Evolutionary conservation across 805 yeast species (phyloP).

Genomic region (Cyberlindnera subsufficiens): DNA sequence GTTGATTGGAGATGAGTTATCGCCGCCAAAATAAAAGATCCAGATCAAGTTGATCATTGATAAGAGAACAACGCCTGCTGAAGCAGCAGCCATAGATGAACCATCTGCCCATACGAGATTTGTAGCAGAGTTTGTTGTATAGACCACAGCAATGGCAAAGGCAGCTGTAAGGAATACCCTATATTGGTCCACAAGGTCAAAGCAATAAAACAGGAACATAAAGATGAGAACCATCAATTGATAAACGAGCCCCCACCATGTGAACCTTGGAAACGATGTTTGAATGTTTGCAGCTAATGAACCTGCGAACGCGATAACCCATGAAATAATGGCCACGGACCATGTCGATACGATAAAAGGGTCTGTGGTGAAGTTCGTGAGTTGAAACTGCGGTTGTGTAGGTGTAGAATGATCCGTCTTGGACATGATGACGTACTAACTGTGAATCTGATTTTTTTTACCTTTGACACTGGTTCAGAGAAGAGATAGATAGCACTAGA

Average conservation of each 20-base stretch:
- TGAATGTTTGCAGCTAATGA: conserved; percentile 51
- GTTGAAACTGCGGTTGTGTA: conserved; percentile 2
- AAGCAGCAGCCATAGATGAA: conserved; percentile 73
- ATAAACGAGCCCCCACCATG: conserved; percentile 96
- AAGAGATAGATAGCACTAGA: not conserved
- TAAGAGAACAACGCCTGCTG: conserved; percentile 84
- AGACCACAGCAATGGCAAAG: conserved; percentile 66
- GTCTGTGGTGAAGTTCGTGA: conserved; percentile 56
- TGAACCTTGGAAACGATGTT: conserved; percentile 64
- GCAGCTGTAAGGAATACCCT: conserved; percentile 38
- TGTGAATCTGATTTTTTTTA: not conserved
- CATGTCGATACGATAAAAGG: conserved; percentile 85
- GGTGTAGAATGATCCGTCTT: not conserved
- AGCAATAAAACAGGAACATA: conserved; percentile 48
- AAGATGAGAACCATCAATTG: conserved; percentile 56
- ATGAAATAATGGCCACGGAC: conserved; percentile 66
- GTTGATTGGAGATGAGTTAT: conserved; percentile 81
- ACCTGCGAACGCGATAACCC: conserved; percentile 88
- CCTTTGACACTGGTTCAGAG: not conserved
- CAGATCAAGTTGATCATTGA: conserved; percentile 80
- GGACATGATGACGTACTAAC: not conserved
- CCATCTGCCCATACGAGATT: conserved; percentile 64
- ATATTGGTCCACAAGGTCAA: conserved; percentile 64
- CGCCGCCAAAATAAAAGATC: conserved; percentile 87
- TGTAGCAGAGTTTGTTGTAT: conserved; percentile 80